phyloP scores from a whole-genome alignment of 2,329 filamentous ascomycete species.

The Xylariaceae sp. region DNA sequence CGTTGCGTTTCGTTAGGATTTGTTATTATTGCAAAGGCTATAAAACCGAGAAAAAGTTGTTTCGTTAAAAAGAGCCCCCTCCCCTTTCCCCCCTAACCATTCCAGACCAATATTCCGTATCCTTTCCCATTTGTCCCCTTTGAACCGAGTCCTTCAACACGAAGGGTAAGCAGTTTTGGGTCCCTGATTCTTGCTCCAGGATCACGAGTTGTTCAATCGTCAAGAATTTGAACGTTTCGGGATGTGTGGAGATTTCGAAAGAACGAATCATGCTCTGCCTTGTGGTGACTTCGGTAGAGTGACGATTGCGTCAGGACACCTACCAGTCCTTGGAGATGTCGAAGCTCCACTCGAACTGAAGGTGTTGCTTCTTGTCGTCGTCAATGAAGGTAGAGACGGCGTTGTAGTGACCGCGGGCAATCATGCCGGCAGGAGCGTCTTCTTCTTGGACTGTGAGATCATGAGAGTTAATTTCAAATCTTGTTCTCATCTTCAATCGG shows the following conservation, averaged over 20 bases:
- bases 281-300: neutral
- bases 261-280: neutral
- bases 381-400: constrained; percentile 88
- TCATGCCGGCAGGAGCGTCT: constrained; percentile 85
- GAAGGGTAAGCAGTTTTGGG: neutral
- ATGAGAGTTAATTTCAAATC: constrained; percentile 8
- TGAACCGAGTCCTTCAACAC: neutral
- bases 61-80: constrained; percentile 13
- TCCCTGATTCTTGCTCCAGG: too few relatives aligned
- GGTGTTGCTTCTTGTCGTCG: constrained; percentile 85
- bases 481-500: neutral
- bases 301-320: constrained; percentile 11
- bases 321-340: constrained; percentile 97
- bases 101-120: neutral
- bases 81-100: neutral
- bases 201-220: neutral
- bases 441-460: constrained; percentile 70
- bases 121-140: neutral
- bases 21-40: constrained; percentile 4
- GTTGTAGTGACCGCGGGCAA: constrained; percentile 85
- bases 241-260: neutral
- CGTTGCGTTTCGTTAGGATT: constrained; percentile 8
- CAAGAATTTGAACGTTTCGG: neutral
- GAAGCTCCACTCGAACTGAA: constrained; percentile 94
- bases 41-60: neutral